Evolutionary conservation across 2,329 filamentous ascomycete genomes (phyloP), one percentile per base, ranked within the genome.

Genomic region (Phoma sp.): DNA sequence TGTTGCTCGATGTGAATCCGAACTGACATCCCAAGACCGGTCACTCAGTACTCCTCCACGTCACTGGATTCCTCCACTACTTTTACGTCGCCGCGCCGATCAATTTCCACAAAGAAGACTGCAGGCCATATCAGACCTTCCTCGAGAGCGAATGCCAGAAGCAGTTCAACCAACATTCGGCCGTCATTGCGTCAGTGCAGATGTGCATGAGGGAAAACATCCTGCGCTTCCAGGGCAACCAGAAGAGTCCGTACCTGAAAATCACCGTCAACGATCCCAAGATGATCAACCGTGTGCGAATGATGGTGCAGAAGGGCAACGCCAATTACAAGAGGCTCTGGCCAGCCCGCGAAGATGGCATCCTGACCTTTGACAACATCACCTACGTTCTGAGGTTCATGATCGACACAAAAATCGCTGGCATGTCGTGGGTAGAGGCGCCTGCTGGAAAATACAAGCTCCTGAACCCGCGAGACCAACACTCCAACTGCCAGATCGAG

Each of bases 371-470:
- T 68, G 95, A 99, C 80, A 97, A 89, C 64, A 93, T 99, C 53
- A 91, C 96, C 80, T 99, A 97, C 71, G 86, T 98, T 24, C 78
- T 98, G 62, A 85, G 95, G 46, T 98, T 99, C 77, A 99, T 99
- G 95, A 94, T 99, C 44, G 95, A 99, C 75, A 96, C 90, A 64
- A 89, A 93, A 84, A 89, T 99, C 39, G 84, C 90, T 52, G 95
- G 95, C 61, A 99, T 99, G 95, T 94, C 92, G 1, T 99, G 95
- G 95, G 92, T 98, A 0, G 92, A 96, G 75, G 91, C 88, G 17
- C 88, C 91, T 21, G 83, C 88, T 3, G 83, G 82, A 27, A 87
- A 88, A 59, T 97, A 94, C 77, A 82, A 83, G 50, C 80, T 96
- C 46, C 81, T 96, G 17, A 79, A 85, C 1, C 77, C 85, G 12